A percentile compares a stretch with the other conserved stretches of the same genome.
These are phyloP conservation scores for Venturia oleaginea DNA, from an alignment of 2,329 filamentous ascomycete species.

Conservation along the genomic window DNA sequence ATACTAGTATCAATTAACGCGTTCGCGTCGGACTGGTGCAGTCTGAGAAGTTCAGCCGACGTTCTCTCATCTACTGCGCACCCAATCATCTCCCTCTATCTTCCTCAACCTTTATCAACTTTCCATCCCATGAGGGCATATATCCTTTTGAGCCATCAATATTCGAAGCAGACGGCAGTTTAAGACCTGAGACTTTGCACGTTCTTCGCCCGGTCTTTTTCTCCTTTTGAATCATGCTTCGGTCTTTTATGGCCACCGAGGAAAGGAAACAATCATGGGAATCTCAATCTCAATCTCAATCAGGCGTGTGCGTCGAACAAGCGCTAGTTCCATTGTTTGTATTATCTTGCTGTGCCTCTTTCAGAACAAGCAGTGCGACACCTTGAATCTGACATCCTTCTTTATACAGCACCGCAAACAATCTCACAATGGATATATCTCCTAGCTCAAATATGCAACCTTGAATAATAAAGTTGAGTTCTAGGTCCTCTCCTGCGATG, in stretches of 20 bases:
- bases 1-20: not conserved
- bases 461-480: not conserved
- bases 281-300: not conserved
- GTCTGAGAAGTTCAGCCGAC: not conserved
- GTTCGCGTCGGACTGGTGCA: too few relatives aligned
- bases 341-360: not conserved
- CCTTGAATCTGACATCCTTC: not conserved
- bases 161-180: not conserved
- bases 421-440: not conserved
- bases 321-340: not conserved
- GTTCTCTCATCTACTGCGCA: not conserved
- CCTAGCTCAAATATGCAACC: not conserved
- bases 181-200: too few relatives aligned
- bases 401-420: not conserved
- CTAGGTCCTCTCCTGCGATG: not conserved
- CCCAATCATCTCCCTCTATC: not conserved
- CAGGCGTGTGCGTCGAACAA: not conserved
- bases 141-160: not conserved
- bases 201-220: too few relatives aligned
- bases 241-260: too few relatives aligned
- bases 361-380: not conserved
- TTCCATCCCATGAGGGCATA: too few relatives aligned
- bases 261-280: not conserved
- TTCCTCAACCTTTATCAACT: too few relatives aligned
- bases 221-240: too few relatives aligned